Percentiles rank a stretch among this genome's conserved stretches.
phyloP scores from a whole-genome alignment of 208 protist species.

The Trypanosomatidae sp. region DNA sequence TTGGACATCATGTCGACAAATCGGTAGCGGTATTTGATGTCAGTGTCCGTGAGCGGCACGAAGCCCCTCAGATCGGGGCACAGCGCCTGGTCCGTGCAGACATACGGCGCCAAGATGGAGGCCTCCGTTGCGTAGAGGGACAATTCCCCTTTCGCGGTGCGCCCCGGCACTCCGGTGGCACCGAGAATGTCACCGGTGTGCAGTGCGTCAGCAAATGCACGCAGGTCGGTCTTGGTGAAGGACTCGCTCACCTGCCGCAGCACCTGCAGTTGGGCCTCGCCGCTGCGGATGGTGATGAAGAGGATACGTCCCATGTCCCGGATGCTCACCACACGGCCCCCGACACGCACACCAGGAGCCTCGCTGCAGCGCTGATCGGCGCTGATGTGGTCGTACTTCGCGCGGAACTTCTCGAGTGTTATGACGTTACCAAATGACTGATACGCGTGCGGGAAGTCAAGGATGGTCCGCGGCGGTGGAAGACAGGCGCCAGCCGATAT shows the following conservation, averaged over 20 bases:
- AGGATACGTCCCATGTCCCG: slow-evolving; percentile 87
- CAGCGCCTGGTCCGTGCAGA: slow-evolving; percentile 81
- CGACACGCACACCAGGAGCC: slow-evolving; percentile 50
- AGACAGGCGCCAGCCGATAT: slow-evolving; percentile 3
- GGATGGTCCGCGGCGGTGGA: slow-evolving; percentile 30
- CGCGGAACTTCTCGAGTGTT: slow-evolving; percentile 46
- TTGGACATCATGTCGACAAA: slow-evolving; percentile 91
- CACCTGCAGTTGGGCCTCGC: slow-evolving; percentile 69
- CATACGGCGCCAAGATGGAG: slow-evolving; percentile 75
- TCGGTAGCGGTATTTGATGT: slow-evolving; percentile 87
- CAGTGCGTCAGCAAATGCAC: slow-evolving; percentile 42
- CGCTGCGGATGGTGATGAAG: slow-evolving; percentile 75
- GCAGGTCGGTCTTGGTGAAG: slow-evolving; percentile 56
- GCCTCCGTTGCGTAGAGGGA: slow-evolving; percentile 63
- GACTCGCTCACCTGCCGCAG: slow-evolving; percentile 51
- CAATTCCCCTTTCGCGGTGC: slow-evolving; percentile 85
- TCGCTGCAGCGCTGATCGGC: slow-evolving; percentile 6
- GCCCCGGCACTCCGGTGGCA: slow-evolving; percentile 65
- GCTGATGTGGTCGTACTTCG: slow-evolving; percentile 38
- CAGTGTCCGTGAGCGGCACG: slow-evolving; percentile 60
- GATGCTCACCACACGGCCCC: slow-evolving; percentile 67
- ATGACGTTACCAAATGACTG: slow-evolving; percentile 55
- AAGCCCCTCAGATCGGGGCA: slow-evolving; percentile 80
- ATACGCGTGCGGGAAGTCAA: slow-evolving; percentile 61
- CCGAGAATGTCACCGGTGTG: slow-evolving; percentile 88